These are phyloP conservation scores for Trifolium fragiferum DNA, from an alignment of 306 rosid genomes.

Conservation along the genomic window DNA sequence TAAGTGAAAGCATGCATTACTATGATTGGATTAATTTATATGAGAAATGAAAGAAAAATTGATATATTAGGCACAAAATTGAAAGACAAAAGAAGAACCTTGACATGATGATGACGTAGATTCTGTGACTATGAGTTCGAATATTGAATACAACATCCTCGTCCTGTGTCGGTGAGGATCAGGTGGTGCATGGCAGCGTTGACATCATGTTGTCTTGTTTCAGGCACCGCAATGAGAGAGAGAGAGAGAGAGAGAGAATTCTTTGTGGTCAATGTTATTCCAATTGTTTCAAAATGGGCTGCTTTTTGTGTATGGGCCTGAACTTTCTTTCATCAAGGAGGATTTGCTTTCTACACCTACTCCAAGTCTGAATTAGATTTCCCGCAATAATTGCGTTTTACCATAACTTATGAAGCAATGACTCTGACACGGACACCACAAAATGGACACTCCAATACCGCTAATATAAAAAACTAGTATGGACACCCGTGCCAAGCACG, in stretches of 20 bases:
- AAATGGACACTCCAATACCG: too few relatives aligned
- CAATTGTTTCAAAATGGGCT: too few relatives aligned
- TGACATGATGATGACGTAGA: slow-evolving; percentile 52
- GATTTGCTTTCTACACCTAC: too few relatives aligned
- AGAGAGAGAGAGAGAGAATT: neutral
- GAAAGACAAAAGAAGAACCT: slow-evolving; percentile 47
- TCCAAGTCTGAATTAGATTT: too few relatives aligned
- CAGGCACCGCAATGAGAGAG: neutral
- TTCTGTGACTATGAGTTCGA: slow-evolving; percentile 32
- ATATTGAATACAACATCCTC: slow-evolving; percentile 37
- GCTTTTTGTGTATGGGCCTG: too few relatives aligned
- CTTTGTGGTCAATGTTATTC: too few relatives aligned
- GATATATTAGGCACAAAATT: neutral
- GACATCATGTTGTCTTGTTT: slow-evolving; percentile 29
- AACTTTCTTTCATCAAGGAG: too few relatives aligned
- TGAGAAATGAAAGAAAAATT: neutral
- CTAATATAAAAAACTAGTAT: too few relatives aligned
- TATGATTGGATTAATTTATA: neutral
- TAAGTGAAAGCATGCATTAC: neutral
- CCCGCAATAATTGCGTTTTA: too few relatives aligned
- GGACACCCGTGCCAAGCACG: too few relatives aligned
- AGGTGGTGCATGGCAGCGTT: slow-evolving; percentile 36
- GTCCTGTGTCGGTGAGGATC: slow-evolving; percentile 33
- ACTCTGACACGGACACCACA: too few relatives aligned
- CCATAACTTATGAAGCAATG: too few relatives aligned